These are phyloP conservation scores for Rhamnella rubrinervis DNA, from an alignment of 331 rosid species.

Conservation along the genomic window DNA sequence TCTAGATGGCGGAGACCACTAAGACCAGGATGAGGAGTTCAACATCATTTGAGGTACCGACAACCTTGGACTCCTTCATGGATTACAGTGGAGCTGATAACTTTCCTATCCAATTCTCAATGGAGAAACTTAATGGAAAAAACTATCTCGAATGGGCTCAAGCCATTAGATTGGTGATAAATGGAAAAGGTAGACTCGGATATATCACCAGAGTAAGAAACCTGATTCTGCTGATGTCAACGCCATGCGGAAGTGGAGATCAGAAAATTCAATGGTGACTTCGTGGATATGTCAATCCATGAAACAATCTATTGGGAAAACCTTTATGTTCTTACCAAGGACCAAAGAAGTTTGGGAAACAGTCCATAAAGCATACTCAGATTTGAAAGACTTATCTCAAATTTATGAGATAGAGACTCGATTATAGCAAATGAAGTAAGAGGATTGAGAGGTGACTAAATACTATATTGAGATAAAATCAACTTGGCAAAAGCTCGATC, in stretches of 20 bases:
- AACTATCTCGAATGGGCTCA: no score
- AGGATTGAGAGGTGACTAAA: background rate
- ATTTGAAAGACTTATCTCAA: background rate
- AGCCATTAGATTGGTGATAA: no score
- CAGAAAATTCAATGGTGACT: background rate
- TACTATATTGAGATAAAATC: background rate
- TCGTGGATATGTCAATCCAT: constrained; percentile 1
- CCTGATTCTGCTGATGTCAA: no score
- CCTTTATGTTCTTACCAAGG: background rate
- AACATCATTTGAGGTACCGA: no score
- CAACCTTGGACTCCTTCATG: no score
- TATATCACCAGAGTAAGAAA: no score
- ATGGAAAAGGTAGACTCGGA: no score
- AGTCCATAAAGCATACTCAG: background rate
- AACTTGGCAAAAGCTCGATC: background rate
- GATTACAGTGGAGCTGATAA: no score
- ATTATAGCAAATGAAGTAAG: background rate
- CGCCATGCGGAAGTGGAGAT: background rate
- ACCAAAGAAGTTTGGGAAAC: background rate
- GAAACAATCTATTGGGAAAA: background rate
- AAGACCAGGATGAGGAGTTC: no score
- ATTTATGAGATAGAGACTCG: background rate
- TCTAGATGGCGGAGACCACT: no score
- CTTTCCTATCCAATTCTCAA: no score
- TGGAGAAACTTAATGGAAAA: no score